Percentiles rank a stretch among this genome's conserved stretches.
phyloP scores from a whole-genome alignment of 768 basidiomycete genomes.

The Pleurotus ostreatus region DNA sequence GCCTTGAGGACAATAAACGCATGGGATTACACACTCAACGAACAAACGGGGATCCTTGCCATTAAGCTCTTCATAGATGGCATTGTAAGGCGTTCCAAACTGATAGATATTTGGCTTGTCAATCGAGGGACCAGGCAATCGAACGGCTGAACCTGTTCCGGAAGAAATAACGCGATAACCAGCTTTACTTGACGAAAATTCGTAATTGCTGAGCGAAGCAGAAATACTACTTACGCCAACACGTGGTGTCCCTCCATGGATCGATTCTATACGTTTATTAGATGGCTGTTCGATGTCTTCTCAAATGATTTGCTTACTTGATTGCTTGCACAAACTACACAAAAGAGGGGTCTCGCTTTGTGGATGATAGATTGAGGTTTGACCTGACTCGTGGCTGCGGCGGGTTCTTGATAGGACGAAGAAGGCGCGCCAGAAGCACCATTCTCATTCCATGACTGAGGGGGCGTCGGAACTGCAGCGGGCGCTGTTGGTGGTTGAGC shows the following conservation, averaged over 20 bases:
- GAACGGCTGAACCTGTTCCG: conserved; percentile 96
- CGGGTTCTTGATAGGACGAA: conserved; percentile 4
- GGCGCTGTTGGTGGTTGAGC: conserved; percentile 34
- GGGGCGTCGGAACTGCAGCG: conserved; percentile 15
- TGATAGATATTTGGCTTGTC: conserved; percentile 97
- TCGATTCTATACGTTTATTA: conserved; percentile 64
- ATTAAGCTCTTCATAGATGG: conserved; percentile 88
- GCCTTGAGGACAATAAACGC: conserved; percentile 6
- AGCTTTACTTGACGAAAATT: conserved; percentile 61
- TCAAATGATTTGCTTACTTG: conserved; percentile 53
- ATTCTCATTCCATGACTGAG: conserved; percentile 23
- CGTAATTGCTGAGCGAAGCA: conserved; percentile 10
- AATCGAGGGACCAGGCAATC: conserved; percentile 91
- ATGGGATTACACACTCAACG: conserved; percentile 25
- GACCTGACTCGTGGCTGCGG: too few species aligned
- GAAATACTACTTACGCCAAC: conserved; percentile 58
- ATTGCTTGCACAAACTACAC: conserved; percentile 99
- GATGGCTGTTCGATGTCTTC: background rate
- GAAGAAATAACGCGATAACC: conserved; percentile 90
- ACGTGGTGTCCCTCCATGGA: conserved; percentile 98
- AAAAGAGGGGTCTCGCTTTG: conserved; percentile 81
- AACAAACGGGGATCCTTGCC: conserved; percentile 82
- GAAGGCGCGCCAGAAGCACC: conserved; percentile 13
- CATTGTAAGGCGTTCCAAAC: conserved; percentile 96
- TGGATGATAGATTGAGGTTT: conserved; percentile 25